A percentile compares a stretch with the other conserved stretches of the same genome.
Evolutionary conservation across 2,329 filamentous ascomycete species (phyloP).

Genomic region (Rugonectria rugulosa): DNA sequence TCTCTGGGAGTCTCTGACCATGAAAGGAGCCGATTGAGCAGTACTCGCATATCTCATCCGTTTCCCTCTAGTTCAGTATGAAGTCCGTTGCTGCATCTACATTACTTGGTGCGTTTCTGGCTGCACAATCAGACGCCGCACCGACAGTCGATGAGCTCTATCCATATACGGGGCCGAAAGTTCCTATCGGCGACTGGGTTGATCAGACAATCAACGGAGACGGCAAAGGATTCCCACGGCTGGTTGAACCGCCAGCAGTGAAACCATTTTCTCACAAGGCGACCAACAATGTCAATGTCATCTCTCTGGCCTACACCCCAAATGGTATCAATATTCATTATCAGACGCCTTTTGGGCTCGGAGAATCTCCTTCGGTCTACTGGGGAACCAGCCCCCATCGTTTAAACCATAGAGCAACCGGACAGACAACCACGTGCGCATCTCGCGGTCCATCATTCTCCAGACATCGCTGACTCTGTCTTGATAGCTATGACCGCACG

Average conservation of each 20-base stretch:
- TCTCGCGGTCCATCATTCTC: too few relatives aligned
- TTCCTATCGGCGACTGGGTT: constrained; percentile 61
- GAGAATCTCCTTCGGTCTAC: constrained; percentile 49
- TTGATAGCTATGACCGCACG: constrained; percentile 56
- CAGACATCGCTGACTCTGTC: background rate
- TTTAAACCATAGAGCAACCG: constrained; percentile 47
- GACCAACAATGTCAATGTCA: constrained; percentile 62
- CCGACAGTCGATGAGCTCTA: constrained; percentile 50
- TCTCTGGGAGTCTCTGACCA: background rate
- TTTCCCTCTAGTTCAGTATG: background rate
- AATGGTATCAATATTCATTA: constrained; percentile 60
- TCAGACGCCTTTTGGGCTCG: constrained; percentile 62
- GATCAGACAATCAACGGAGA: constrained; percentile 58
- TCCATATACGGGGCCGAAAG: constrained; percentile 56
- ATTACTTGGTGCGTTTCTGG: constrained; percentile 15
- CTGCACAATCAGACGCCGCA: constrained; percentile 3
- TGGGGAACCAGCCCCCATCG: constrained; percentile 49
- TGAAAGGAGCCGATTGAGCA: background rate
- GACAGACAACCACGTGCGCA: constrained; percentile 28
- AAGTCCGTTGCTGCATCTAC: constrained; percentile 1
- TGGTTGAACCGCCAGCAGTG: constrained; percentile 59
- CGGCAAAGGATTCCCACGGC: constrained; percentile 58
- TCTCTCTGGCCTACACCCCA: constrained; percentile 56
- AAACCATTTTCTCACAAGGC: constrained; percentile 51
- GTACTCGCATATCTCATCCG: background rate